Conservation (phyloP, 176 grass and related monocot genomes). For the Pontederia crassipes region DNA sequence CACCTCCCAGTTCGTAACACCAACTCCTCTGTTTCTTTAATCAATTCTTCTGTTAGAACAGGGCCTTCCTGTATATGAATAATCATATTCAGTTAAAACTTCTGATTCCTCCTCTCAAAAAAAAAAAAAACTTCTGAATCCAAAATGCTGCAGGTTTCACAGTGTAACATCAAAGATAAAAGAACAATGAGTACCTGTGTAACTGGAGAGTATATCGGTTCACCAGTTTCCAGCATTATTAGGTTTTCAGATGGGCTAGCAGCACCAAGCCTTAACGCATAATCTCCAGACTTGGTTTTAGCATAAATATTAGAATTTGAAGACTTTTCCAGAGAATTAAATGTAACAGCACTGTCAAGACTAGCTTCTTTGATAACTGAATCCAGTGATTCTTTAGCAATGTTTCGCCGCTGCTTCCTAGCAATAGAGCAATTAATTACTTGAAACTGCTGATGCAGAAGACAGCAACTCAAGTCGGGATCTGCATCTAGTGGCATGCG, state of each 20-base stretch:
- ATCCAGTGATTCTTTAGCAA: conserved; percentile 54
- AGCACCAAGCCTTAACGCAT: conserved; percentile 71
- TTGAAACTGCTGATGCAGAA: conserved; percentile 94
- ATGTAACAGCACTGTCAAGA: conserved; percentile 21
- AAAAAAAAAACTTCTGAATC: neutral
- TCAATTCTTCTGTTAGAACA: conserved; percentile 92
- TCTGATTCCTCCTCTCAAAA: neutral
- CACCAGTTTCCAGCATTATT: conserved; percentile 81
- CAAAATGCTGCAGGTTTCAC: neutral
- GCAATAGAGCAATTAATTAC: conserved; percentile 98
- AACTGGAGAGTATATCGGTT: conserved; percentile 67
- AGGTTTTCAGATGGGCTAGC: conserved; percentile 45
- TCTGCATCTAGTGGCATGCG: conserved; percentile 55
- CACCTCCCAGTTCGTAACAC: conserved; percentile 91
- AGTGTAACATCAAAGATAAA: neutral
- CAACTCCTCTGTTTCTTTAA: conserved; percentile 97
- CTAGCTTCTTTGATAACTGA: conserved; percentile 36
- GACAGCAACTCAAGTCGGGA: conserved; percentile 85
- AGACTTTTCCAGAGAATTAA: conserved; percentile 16
- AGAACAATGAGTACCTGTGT: conserved; percentile 55
- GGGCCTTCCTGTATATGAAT: conserved; percentile 72
- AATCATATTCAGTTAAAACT: conserved; percentile 4
- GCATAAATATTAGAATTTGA: conserved; percentile 37
- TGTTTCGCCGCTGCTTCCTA: conserved; percentile 61
- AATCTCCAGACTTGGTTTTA: conserved; percentile 48